Percentiles rank a stretch among this genome's conserved stretches.
phyloP scores from a whole-genome alignment of 768 basidiomycete genomes.

The Inosperma sp. region DNA sequence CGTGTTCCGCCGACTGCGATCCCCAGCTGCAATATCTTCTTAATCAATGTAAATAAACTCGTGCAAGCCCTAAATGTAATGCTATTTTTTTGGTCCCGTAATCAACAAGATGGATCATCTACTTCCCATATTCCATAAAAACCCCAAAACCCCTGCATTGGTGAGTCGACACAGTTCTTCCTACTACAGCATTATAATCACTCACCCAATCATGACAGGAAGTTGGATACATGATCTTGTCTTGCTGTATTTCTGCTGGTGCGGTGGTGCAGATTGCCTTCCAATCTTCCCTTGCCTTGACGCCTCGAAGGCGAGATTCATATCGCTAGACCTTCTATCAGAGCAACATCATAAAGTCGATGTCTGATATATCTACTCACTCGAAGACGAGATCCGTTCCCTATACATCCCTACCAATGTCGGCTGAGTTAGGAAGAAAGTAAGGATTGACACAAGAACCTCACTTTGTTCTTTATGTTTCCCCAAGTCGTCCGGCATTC shows the following conservation, averaged over 20 bases:
- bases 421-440: not conserved
- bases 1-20: slow-evolving; percentile 62
- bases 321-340: slow-evolving; percentile 22
- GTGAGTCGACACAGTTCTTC: not conserved
- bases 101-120: slow-evolving; percentile 26
- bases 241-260: slow-evolving; percentile 25
- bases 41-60: no score
- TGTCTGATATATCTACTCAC: slow-evolving; percentile 19
- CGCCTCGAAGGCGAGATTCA: slow-evolving; percentile 26
- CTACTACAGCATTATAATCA: not conserved
- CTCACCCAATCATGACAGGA: slow-evolving; percentile 29
- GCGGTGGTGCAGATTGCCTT: slow-evolving; percentile 26
- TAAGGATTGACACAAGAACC: not conserved
- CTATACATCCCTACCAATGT: not conserved
- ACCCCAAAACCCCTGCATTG: slow-evolving; percentile 29
- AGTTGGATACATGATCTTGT: slow-evolving; percentile 21
- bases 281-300: slow-evolving; percentile 27
- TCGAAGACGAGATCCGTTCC: not conserved
- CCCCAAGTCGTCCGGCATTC: not conserved
- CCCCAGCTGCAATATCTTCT: slow-evolving; percentile 50
- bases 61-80: no score
- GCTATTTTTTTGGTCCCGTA: no score
- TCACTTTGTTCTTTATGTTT: not conserved
- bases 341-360: slow-evolving; percentile 16
- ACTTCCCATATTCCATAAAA: slow-evolving; percentile 32